A percentile compares a stretch with the other conserved stretches of the same genome.
phyloP scores from a whole-genome alignment of 768 basidiomycete species.

The Amanita polypyramis region DNA sequence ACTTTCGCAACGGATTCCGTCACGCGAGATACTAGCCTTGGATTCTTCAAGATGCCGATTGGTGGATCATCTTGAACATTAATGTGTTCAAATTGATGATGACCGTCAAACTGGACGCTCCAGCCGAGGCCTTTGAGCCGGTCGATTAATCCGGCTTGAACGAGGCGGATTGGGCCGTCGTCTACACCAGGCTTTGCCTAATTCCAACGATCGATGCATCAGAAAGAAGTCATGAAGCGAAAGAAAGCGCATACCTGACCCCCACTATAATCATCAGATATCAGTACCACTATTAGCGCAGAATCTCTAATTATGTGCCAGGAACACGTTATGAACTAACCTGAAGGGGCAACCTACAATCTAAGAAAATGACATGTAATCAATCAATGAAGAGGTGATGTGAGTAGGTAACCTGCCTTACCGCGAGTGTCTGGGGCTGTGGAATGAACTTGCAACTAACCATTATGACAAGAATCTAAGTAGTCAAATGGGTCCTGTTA shows the following conservation, averaged over 20 bases:
- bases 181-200: conserved; percentile 78
- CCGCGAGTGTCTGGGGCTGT: conserved; percentile 70
- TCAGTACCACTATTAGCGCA: conserved; percentile 5
- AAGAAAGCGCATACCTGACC: conserved; percentile 41
- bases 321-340: conserved; percentile 31
- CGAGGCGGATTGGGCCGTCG: conserved; percentile 79
- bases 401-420: conserved; percentile 29
- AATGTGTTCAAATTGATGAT: conserved; percentile 81
- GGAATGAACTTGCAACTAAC: conserved; percentile 37
- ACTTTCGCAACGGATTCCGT: conserved; percentile 66
- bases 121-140: conserved; percentile 78
- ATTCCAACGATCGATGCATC: conserved; percentile 4
- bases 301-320: conserved; percentile 6
- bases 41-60: conserved; percentile 86
- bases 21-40: conserved; percentile 76
- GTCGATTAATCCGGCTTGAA: conserved; percentile 73
- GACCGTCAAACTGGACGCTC: conserved; percentile 84
- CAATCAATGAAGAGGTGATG: conserved; percentile 8
- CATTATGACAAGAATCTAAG: conserved; percentile 15
- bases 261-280: conserved; percentile 44
- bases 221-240: conserved; percentile 7
- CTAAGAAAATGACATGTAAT: conserved; percentile 35
- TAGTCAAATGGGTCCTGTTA: not conserved
- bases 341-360: conserved; percentile 96
- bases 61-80: conserved; percentile 57